Conservation (phyloP, 1,284 basidiomycete genomes). For the Cryptococcus sp. region DNA sequence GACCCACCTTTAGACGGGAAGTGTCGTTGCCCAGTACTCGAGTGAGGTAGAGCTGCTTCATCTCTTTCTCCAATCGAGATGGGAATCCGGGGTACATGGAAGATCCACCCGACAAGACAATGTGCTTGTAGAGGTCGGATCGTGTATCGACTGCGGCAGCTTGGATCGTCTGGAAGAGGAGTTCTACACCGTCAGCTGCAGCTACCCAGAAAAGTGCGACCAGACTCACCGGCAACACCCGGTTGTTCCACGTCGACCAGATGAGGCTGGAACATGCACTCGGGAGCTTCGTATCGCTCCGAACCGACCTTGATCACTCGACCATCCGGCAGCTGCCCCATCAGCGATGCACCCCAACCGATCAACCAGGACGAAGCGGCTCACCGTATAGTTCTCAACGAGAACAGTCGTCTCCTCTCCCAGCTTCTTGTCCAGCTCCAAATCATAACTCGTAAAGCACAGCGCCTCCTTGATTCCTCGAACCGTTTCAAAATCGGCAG, state of each 20-base stretch:
- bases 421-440: conserved; percentile 87
- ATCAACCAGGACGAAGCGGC: conserved; percentile 33
- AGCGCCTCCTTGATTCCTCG: conserved; percentile 98
- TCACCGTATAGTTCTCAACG: conserved; percentile 90
- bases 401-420: conserved; percentile 95
- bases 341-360: not conserved
- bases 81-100: conserved; percentile 99
- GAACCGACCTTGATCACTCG: conserved; percentile 95
- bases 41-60: conserved; percentile 96
- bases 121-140: conserved; percentile 91
- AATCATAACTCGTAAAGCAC: conserved; percentile 96
- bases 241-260: conserved; percentile 96
- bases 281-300: conserved; percentile 99
- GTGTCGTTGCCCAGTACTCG: conserved; percentile 82
- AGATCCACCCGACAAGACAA: conserved; percentile 94
- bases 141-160: conserved; percentile 84
- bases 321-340: conserved; percentile 80
- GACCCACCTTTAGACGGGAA: conserved; percentile 72
- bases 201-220: conserved; percentile 1
- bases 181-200: conserved; percentile 54
- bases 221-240: conserved; percentile 72
- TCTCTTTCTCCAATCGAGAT: conserved; percentile 94
- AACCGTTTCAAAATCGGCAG: conserved; percentile 98
- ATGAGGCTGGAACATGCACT: conserved; percentile 99
- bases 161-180: conserved; percentile 96